These are phyloP conservation scores for Aspergillus cejpii DNA, from an alignment of 2,329 filamentous ascomycete species.

Conservation along the genomic window DNA sequence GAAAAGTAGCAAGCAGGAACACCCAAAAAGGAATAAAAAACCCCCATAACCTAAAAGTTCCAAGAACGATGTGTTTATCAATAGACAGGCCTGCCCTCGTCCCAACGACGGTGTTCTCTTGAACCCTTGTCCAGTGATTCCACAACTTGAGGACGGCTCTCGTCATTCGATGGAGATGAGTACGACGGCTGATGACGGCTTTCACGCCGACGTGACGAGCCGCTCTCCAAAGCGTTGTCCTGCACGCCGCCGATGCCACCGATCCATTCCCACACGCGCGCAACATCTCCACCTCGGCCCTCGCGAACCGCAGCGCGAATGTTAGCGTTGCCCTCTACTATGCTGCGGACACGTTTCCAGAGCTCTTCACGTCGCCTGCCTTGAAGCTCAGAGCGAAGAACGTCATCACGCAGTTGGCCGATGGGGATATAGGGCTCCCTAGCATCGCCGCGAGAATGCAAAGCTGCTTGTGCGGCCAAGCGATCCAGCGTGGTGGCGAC, in stretches of 20 bases:
- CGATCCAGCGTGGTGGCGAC: slow-evolving; percentile 79
- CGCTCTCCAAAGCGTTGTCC: slow-evolving; percentile 26
- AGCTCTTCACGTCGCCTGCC: slow-evolving; percentile 68
- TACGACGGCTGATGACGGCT: slow-evolving; percentile 22
- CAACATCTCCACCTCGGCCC: slow-evolving; percentile 49
- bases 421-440: slow-evolving; percentile 78
- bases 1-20: neutral
- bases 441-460: slow-evolving; percentile 60
- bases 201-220: slow-evolving; percentile 20
- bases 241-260: slow-evolving; percentile 51
- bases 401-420: slow-evolving; percentile 83
- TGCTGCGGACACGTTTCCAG: slow-evolving; percentile 73
- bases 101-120: slow-evolving; percentile 33
- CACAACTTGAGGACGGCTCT: slow-evolving; percentile 13
- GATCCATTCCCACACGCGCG: slow-evolving; percentile 63
- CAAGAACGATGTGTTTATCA: slow-evolving; percentile 14
- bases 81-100: slow-evolving; percentile 40
- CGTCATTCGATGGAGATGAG: slow-evolving; percentile 21
- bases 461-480: slow-evolving; percentile 72
- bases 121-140: slow-evolving; percentile 24
- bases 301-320: slow-evolving; percentile 70
- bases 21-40: neutral
- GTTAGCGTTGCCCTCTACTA: slow-evolving; percentile 92
- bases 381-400: slow-evolving; percentile 74
- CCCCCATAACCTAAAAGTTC: neutral